Evolutionary conservation across 129 eudicot genomes (phyloP).

Genomic region (Flaveria linearis): DNA sequence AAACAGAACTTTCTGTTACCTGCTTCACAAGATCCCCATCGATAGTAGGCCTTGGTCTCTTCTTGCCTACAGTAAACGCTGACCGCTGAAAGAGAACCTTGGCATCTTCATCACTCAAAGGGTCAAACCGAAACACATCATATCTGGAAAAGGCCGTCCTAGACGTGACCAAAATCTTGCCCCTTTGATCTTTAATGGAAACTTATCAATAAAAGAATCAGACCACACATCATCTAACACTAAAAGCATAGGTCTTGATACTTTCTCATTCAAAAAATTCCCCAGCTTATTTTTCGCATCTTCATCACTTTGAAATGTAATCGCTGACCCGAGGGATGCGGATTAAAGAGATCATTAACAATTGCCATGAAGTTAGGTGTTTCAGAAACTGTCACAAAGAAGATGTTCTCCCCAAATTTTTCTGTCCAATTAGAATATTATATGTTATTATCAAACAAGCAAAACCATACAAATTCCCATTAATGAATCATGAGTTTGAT

Average conservation of each 20-base stretch:
- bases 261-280: constrained; percentile 21
- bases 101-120: constrained; percentile 27
- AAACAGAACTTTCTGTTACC: constrained; percentile 8
- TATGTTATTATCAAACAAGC: background rate
- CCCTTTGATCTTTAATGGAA: constrained; percentile 7
- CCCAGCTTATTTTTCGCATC: constrained; percentile 32
- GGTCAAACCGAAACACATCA: constrained; percentile 21
- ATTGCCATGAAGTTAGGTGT: constrained; percentile 33
- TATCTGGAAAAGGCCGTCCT: constrained; percentile 4
- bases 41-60: constrained; percentile 15
- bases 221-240: constrained; percentile 46
- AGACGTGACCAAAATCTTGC: constrained; percentile 29
- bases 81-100: constrained; percentile 20
- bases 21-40: constrained; percentile 14
- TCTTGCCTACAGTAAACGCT: constrained; percentile 12
- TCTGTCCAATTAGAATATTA: constrained; percentile 17
- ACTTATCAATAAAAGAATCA: constrained; percentile 14
- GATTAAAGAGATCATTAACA: constrained; percentile 31
- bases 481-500: background rate
- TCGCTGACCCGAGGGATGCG: constrained; percentile 13
- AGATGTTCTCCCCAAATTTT: constrained; percentile 27
- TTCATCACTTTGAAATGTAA: constrained; percentile 23
- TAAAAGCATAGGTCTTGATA: constrained; percentile 34
- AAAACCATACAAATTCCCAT: background rate
- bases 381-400: constrained; percentile 45